phyloP scores from a whole-genome alignment of 345 rosid species.

The Eucalyptus urophylla region DNA sequence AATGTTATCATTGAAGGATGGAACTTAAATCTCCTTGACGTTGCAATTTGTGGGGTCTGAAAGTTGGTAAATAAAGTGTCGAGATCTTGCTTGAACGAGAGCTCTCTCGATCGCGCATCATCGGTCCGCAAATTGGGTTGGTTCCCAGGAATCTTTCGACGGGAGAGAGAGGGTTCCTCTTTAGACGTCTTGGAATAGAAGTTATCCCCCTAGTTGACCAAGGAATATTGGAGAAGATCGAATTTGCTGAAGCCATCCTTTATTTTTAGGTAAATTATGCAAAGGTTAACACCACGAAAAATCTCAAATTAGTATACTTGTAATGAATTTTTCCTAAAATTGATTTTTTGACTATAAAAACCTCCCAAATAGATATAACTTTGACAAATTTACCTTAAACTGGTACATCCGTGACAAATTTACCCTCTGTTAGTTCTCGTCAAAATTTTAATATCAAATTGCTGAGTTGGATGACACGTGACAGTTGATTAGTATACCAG shows the following conservation, averaged over 20 bases:
- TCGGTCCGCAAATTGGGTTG: not conserved
- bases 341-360: too few relatives aligned
- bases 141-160: not conserved
- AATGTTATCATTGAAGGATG: not conserved
- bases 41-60: not conserved
- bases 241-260: not conserved
- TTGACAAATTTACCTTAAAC: too few relatives aligned
- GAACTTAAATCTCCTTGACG: not conserved
- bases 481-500: accelerated
- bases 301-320: too few relatives aligned
- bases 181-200: not conserved
- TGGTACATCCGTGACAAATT: accelerated
- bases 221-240: not conserved
- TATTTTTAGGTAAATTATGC: not conserved
- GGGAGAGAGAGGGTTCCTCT: not conserved
- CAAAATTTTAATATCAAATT: too few relatives aligned
- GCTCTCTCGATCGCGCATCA: not conserved
- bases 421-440: accelerated
- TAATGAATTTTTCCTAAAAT: too few relatives aligned
- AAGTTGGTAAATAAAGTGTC: not conserved
- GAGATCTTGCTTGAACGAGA: not conserved
- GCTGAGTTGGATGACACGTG: accelerated
- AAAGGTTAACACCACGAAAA: too few relatives aligned
- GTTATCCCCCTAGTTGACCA: not conserved
- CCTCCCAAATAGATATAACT: too few relatives aligned